Conservation (phyloP, 2,329 filamentous ascomycete genomes). For the Cytospora schulzeri region DNA sequence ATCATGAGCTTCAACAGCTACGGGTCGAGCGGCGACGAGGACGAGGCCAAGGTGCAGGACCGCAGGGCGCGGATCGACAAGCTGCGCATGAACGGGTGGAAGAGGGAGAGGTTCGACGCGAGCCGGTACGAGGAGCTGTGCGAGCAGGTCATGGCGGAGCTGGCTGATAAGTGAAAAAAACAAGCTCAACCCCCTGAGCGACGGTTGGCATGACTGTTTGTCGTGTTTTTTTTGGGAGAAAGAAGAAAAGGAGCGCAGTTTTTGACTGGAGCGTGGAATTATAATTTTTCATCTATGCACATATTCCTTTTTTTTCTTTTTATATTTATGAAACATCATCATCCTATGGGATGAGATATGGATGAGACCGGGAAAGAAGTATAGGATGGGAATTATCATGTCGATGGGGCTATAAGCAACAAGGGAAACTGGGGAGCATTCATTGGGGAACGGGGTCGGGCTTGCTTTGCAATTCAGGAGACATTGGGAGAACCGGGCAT, state of each 20-base stretch:
- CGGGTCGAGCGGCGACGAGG: constrained; percentile 33
- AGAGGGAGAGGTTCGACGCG: constrained; percentile 56
- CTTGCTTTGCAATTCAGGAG: not conserved
- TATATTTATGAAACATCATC: constrained; percentile 3
- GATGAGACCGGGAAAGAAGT: not conserved
- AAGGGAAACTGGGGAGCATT: not conserved
- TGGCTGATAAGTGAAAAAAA: constrained; percentile 38
- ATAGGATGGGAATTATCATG: not conserved
- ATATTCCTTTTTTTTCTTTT: too few species aligned
- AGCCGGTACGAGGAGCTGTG: constrained; percentile 55
- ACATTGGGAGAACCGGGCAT: not conserved
- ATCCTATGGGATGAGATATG: not conserved
- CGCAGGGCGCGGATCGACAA: constrained; percentile 56
- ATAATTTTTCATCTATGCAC: not conserved
- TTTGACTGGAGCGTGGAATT: not conserved
- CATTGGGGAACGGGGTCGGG: not conserved
- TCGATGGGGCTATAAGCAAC: not conserved
- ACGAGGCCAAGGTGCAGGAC: constrained; percentile 44
- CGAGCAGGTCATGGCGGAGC: constrained; percentile 54
- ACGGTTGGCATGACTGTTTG: not conserved
- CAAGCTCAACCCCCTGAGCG: not conserved
- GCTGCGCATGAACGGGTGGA: constrained; percentile 57
- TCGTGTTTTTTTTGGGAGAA: not conserved
- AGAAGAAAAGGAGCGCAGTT: too few species aligned
- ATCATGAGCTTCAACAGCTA: constrained; percentile 28